phyloP scores from a whole-genome alignment of 2,329 filamentous ascomycete genomes.

The Diaporthe nobilis region DNA sequence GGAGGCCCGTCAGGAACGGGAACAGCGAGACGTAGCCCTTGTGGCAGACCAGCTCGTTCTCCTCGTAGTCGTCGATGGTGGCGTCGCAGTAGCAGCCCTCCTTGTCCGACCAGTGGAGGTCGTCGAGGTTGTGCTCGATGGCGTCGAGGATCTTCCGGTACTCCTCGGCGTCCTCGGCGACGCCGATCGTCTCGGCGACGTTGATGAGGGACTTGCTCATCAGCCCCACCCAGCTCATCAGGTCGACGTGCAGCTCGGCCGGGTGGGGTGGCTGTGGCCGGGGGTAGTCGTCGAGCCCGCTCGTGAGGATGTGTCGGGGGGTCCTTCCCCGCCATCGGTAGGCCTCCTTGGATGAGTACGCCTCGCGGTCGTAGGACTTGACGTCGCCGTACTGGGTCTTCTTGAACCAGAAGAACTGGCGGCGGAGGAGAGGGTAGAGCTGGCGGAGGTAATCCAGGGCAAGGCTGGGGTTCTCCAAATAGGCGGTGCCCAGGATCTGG shows the following conservation, averaged over 20 bases:
- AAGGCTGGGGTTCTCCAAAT: constrained; percentile 76
- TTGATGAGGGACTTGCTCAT: constrained; percentile 90
- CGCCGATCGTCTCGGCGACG: constrained; percentile 82
- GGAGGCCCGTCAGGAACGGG: constrained; percentile 88
- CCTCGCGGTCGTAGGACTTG: constrained; percentile 90
- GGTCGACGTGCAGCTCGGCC: constrained; percentile 93
- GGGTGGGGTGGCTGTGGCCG: constrained; percentile 94
- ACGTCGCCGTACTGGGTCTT: constrained; percentile 92
- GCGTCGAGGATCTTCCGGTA: constrained; percentile 81
- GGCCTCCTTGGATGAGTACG: constrained; percentile 89
- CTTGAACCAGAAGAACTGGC: constrained; percentile 95
- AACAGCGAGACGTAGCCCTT: constrained; percentile 96
- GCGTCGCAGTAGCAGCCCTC: constrained; percentile 92
- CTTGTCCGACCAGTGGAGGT: constrained; percentile 91
- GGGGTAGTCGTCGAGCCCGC: constrained; percentile 96
- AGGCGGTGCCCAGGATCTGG: constrained; percentile 70
- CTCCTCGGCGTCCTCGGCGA: constrained; percentile 81
- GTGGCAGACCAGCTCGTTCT: constrained; percentile 90
- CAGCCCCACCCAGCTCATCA: constrained; percentile 97
- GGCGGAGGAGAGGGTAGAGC: constrained; percentile 88
- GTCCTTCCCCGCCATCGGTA: constrained; percentile 97
- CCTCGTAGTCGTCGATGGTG: constrained; percentile 95
- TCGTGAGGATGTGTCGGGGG: constrained; percentile 88
- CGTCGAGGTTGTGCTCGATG: constrained; percentile 88
- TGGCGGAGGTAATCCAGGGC: constrained; percentile 80